A percentile compares a stretch with the other conserved stretches of the same genome.
These are phyloP conservation scores for Shiraia bambusicola DNA, from an alignment of 2,329 filamentous ascomycete genomes.

Conservation along the genomic window DNA sequence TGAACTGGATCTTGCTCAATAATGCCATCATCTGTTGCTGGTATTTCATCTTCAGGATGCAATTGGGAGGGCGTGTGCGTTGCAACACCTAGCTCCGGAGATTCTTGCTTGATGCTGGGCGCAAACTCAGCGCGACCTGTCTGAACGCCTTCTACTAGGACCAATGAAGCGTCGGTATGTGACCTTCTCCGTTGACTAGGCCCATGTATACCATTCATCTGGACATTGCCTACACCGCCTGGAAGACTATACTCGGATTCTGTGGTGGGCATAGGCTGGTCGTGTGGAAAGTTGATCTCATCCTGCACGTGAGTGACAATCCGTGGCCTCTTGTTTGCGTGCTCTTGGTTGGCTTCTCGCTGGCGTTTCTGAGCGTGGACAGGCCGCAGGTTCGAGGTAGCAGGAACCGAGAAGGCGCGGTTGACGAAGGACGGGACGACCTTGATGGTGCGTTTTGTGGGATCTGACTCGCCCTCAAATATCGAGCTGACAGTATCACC, in stretches of 20 bases:
- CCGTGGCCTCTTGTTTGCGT: slow-evolving; percentile 27
- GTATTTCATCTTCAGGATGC: neutral
- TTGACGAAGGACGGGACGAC: slow-evolving; percentile 32
- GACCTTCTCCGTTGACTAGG: slow-evolving; percentile 11
- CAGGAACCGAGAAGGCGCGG: slow-evolving; percentile 37
- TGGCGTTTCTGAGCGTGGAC: slow-evolving; percentile 23
- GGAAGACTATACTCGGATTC: slow-evolving; percentile 23
- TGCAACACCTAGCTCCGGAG: slow-evolving; percentile 19
- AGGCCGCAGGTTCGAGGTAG: slow-evolving; percentile 34
- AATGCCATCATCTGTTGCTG: slow-evolving; percentile 9
- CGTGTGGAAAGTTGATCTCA: slow-evolving; percentile 18
- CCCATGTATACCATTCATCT: neutral
- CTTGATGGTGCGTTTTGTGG: slow-evolving; percentile 30
- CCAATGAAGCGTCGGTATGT: slow-evolving; percentile 19
- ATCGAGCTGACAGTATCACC: slow-evolving; percentile 39
- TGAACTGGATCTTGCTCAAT: neutral
- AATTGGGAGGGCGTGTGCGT: slow-evolving; percentile 5
- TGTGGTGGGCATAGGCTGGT: slow-evolving; percentile 32
- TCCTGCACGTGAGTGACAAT: slow-evolving; percentile 17
- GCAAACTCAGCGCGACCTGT: slow-evolving; percentile 24
- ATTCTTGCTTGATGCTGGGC: slow-evolving; percentile 27
- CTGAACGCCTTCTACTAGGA: slow-evolving; percentile 19
- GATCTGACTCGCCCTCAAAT: slow-evolving; percentile 34
- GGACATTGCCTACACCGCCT: neutral
- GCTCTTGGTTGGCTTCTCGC: slow-evolving; percentile 12